Evolutionary conservation across 768 basidiomycete species (phyloP).

Genomic region (Lepiota brunneoincarnata): DNA sequence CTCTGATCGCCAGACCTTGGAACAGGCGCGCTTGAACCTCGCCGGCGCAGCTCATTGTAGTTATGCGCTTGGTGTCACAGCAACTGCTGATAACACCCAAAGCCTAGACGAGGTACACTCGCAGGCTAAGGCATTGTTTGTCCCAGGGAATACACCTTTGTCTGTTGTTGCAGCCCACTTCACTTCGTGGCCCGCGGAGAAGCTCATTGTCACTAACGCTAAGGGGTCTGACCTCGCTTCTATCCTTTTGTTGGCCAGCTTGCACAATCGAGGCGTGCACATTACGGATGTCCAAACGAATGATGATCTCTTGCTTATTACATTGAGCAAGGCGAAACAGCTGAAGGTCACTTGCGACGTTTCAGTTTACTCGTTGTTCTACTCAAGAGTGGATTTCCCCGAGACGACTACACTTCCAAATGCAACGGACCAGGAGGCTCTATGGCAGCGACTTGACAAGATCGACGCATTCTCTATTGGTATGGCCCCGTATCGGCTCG

Average conservation of each 20-base stretch:
- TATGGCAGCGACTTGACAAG: constrained; percentile 82
- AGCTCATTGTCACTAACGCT: constrained; percentile 93
- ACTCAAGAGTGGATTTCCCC: constrained; percentile 73
- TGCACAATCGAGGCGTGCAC: constrained; percentile 86
- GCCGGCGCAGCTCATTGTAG: constrained; percentile 76
- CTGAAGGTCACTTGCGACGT: constrained; percentile 97
- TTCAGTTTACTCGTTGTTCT: constrained; percentile 89
- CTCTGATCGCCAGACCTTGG: constrained; percentile 64
- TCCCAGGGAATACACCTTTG: constrained; percentile 68
- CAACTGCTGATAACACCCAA: constrained; percentile 64
- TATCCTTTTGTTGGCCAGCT: constrained; percentile 87
- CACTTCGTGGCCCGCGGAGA: constrained; percentile 84
- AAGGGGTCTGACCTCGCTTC: constrained; percentile 91
- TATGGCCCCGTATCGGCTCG: constrained; percentile 74
- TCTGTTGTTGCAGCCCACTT: constrained; percentile 85
- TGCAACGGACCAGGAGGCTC: constrained; percentile 68
- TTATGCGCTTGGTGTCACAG: constrained; percentile 80
- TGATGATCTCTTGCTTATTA: constrained; percentile 88
- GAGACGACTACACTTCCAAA: constrained; percentile 65
- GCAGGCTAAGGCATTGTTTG: constrained; percentile 83
- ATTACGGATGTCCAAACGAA: constrained; percentile 84
- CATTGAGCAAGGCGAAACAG: constrained; percentile 90
- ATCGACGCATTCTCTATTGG: constrained; percentile 94
- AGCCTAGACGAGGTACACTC: constrained; percentile 66
- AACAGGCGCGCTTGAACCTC: constrained; percentile 65